Conservation (phyloP, 345 rosid species). For the Erodium maritimum region DNA sequence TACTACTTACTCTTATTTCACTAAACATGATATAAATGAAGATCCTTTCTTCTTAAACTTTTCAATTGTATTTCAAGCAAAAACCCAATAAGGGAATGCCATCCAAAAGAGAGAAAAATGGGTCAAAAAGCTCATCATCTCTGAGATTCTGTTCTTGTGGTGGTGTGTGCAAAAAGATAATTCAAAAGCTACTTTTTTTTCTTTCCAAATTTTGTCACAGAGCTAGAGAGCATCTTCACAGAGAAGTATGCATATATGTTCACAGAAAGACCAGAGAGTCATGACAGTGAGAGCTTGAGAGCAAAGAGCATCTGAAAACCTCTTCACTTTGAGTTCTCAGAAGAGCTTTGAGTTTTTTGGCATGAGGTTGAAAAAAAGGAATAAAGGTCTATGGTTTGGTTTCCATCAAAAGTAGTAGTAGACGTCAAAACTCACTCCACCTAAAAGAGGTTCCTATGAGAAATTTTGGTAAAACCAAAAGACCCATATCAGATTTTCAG, state of each 20-base stretch:
- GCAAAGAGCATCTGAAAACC: background rate
- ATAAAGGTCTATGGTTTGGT: too few species aligned
- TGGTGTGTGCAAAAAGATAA: conserved; percentile 37
- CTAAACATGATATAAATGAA: too few species aligned
- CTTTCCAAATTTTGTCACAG: conserved; percentile 9
- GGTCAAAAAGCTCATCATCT: conserved; percentile 36
- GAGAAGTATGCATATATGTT: too few species aligned
- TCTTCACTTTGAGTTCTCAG: background rate
- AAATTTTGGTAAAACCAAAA: too few species aligned
- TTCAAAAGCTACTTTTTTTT: conserved; percentile 40
- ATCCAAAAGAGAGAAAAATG: conserved; percentile 11
- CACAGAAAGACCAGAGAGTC: conserved; percentile 7
- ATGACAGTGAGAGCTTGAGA: background rate
- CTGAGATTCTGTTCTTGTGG: conserved; percentile 58
- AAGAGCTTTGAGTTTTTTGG: background rate
- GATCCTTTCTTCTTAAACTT: too few species aligned
- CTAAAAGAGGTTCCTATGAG: too few species aligned
- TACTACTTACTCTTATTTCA: too few species aligned
- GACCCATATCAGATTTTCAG: background rate
- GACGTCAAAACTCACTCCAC: too few species aligned
- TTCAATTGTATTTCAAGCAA: too few species aligned
- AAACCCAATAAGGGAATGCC: conserved; percentile 5
- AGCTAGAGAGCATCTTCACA: conserved; percentile 26
- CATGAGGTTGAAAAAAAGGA: background rate
- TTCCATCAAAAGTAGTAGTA: too few species aligned